Percentiles rank a stretch among this genome's conserved stretches.
phyloP scores from a whole-genome alignment of 2,329 filamentous ascomycete genomes.

The Fusarium sororula region DNA sequence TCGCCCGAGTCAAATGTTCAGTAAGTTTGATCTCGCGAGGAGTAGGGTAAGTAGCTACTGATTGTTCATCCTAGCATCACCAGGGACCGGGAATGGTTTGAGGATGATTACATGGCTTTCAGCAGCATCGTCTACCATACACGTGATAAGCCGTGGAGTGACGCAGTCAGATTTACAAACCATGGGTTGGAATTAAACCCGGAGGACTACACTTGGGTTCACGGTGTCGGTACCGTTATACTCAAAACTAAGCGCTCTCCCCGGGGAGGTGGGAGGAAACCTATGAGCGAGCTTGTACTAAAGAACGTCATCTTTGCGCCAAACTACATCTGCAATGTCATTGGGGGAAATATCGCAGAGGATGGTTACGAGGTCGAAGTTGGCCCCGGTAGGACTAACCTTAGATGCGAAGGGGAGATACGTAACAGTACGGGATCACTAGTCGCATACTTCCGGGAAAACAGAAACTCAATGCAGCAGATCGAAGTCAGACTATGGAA shows the following conservation, averaged over 20 bases:
- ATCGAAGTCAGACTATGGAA: not conserved
- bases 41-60: not conserved
- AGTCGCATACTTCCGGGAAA: not conserved
- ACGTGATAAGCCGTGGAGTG: accelerated
- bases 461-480: not conserved
- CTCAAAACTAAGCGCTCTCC: not conserved
- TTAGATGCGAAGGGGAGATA: not conserved
- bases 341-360: not conserved
- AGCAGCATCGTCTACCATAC: not conserved
- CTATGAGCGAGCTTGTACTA: not conserved
- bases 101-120: not conserved
- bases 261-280: too few species aligned
- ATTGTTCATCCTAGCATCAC: not conserved
- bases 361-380: not conserved
- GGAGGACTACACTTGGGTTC: not conserved
- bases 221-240: not conserved
- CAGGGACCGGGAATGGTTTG: not conserved
- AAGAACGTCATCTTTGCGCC: not conserved
- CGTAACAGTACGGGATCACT: not conserved
- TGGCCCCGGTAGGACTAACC: too few species aligned
- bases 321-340: not conserved
- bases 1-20: accelerated
- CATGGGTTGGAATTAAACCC: not conserved
- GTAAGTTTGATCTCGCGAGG: accelerated
- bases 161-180: not conserved